Percentiles rank a stretch among this genome's conserved stretches.
Conservation (phyloP, 176 grass and related monocot genomes). For the Panicum miliaceum region DNA sequence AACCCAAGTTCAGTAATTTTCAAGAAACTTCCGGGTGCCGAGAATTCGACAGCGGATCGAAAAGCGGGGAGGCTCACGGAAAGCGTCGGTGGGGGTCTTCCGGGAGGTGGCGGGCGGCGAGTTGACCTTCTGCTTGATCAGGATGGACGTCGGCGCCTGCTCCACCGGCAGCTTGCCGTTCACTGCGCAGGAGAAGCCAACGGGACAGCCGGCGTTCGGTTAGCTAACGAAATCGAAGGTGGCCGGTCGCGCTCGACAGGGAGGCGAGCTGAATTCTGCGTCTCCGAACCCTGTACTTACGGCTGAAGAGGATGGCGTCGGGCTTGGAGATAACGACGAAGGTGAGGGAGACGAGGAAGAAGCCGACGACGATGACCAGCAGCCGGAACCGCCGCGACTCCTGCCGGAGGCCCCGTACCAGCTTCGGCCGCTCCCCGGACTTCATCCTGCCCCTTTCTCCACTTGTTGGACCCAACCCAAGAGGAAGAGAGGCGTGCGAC, state of each 20-base stretch:
- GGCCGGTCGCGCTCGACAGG: background rate
- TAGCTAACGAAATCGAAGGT: background rate
- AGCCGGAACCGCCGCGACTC: constrained; percentile 70
- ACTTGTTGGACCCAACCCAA: background rate
- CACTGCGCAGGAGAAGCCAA: constrained; percentile 27
- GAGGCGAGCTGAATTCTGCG: background rate
- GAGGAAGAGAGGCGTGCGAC: background rate
- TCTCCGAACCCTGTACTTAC: constrained; percentile 10
- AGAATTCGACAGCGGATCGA: background rate
- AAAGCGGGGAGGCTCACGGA: constrained; percentile 15
- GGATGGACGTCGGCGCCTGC: constrained; percentile 48
- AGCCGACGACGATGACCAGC: constrained; percentile 63
- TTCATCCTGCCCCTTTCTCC: constrained; percentile 47
- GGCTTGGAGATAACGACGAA: constrained; percentile 84
- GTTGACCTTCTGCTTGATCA: constrained; percentile 51
- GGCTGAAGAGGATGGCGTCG: constrained; percentile 61
- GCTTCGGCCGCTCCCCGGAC: constrained; percentile 69
- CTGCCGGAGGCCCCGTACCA: constrained; percentile 56
- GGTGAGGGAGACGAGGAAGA: constrained; percentile 80
- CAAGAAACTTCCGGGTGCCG: background rate
- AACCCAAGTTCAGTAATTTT: background rate
- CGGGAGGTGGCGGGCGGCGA: background rate
- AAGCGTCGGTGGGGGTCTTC: constrained; percentile 25
- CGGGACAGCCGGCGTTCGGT: background rate
- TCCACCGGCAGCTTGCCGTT: constrained; percentile 61